Evolutionary conservation across 2,329 filamentous ascomycete species (phyloP).

Genomic region (Paradendryphiella salina): DNA sequence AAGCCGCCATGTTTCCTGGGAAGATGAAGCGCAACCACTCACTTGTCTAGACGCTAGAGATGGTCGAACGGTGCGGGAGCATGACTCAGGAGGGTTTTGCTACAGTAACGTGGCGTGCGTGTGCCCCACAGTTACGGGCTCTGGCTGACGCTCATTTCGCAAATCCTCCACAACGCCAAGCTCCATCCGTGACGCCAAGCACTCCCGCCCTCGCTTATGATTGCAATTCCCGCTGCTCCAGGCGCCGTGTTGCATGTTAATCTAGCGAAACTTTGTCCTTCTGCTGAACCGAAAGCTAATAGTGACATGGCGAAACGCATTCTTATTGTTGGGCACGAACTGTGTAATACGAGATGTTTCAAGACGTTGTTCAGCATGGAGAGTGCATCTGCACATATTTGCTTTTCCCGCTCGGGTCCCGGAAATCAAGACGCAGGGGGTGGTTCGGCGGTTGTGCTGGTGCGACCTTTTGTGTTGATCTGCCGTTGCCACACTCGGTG

Average conservation of each 20-base stretch:
- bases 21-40: constrained; percentile 1
- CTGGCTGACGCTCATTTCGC: constrained; percentile 16
- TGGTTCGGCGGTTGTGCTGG: constrained; percentile 1
- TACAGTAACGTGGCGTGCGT: constrained; percentile 4
- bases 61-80: constrained; percentile 5
- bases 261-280: not conserved
- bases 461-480: constrained; percentile 13
- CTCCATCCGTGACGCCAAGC: constrained; percentile 22
- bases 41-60: constrained; percentile 6
- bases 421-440: constrained; percentile 1
- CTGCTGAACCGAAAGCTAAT: not conserved
- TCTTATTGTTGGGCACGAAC: not conserved
- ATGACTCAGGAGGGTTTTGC: constrained; percentile 11
- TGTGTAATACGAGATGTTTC: not conserved
- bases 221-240: constrained; percentile 10
- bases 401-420: not conserved
- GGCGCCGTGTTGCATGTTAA: constrained; percentile 1
- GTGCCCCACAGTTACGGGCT: constrained; percentile 1
- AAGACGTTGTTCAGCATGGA: not conserved
- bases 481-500: constrained; percentile 9
- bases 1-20: not conserved
- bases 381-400: not conserved
- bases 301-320: constrained; percentile 4
- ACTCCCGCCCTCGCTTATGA: constrained; percentile 4
- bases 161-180: constrained; percentile 12